phyloP scores from a whole-genome alignment of 2,329 filamentous ascomycete genomes.

The Scleromitrula shiraiana region DNA sequence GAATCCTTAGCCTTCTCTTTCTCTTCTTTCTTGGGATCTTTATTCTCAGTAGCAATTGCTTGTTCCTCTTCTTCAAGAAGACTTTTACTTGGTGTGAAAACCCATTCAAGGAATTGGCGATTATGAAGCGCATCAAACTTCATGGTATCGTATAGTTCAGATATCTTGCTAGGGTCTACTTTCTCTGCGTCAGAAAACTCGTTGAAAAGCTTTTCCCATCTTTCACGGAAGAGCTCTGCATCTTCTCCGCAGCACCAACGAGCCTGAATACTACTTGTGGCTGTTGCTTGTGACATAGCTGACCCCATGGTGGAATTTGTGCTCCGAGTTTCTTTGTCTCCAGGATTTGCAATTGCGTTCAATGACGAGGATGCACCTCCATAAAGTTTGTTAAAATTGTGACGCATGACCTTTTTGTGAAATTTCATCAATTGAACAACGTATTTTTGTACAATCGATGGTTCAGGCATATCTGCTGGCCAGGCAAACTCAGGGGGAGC shows the following conservation, averaged over 20 bases:
- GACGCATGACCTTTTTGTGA: conserved; percentile 86
- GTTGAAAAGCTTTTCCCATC: conserved; percentile 96
- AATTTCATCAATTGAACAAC: conserved; percentile 98
- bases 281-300: conserved; percentile 52
- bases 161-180: conserved; percentile 97
- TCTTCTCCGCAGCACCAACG: conserved; percentile 97
- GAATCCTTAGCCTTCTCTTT: conserved; percentile 21
- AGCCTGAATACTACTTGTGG: conserved; percentile 66
- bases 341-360: conserved; percentile 45
- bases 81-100: conserved; percentile 78
- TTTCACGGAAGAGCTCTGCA: conserved; percentile 85
- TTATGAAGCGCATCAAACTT: conserved; percentile 98
- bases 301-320: conserved; percentile 34
- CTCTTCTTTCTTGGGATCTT: conserved; percentile 19
- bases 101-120: conserved; percentile 91
- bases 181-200: conserved; percentile 97
- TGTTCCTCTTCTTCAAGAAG: conserved; percentile 64
- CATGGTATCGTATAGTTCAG: conserved; percentile 98
- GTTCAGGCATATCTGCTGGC: conserved; percentile 91
- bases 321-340: conserved; percentile 29
- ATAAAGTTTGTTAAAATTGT: conserved; percentile 80
- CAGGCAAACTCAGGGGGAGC: conserved; percentile 96
- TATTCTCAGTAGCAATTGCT: conserved; percentile 30
- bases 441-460: conserved; percentile 81
- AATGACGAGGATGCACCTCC: conserved; percentile 57